Conservation (phyloP, 2,329 filamentous ascomycete genomes). For the Gaeumannomyces tritici region DNA sequence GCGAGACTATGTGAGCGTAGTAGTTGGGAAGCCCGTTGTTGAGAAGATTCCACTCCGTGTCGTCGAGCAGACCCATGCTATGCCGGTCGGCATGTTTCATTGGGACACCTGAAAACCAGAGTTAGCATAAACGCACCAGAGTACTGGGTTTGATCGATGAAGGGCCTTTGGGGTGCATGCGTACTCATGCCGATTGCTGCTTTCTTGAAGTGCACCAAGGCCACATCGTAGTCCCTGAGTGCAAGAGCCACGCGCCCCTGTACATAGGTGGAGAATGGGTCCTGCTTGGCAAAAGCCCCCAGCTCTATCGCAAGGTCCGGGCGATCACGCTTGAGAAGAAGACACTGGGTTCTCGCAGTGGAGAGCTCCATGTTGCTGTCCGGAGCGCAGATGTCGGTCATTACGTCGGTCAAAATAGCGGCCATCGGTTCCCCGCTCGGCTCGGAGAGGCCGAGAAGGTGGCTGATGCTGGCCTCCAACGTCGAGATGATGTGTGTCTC, state of each 20-base stretch:
- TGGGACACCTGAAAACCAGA: constrained; percentile 29
- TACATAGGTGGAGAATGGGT: constrained; percentile 66
- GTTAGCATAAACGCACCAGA: neutral
- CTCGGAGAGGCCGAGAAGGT: constrained; percentile 58
- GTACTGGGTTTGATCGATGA: neutral
- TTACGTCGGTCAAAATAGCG: constrained; percentile 55
- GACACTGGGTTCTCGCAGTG: constrained; percentile 51
- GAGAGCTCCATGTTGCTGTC: constrained; percentile 58
- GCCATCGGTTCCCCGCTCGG: constrained; percentile 38
- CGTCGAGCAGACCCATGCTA: constrained; percentile 60
- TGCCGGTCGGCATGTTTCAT: constrained; percentile 40
- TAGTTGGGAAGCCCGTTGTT: constrained; percentile 73
- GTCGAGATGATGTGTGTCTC: constrained; percentile 41
- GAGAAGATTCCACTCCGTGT: constrained; percentile 60
- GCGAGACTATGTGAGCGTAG: constrained; percentile 72
- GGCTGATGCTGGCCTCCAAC: constrained; percentile 49
- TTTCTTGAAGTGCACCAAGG: constrained; percentile 69
- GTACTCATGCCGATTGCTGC: constrained; percentile 72
- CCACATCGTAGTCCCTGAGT: constrained; percentile 62
- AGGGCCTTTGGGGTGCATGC: neutral
- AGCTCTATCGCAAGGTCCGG: constrained; percentile 51
- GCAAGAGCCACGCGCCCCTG: constrained; percentile 72
- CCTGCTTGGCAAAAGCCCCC: constrained; percentile 43
- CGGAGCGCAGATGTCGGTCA: constrained; percentile 54
- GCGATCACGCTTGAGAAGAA: constrained; percentile 47